phyloP scores from a whole-genome alignment of 164 flowering plant genomes.

The Chimonanthus salicifolius region DNA sequence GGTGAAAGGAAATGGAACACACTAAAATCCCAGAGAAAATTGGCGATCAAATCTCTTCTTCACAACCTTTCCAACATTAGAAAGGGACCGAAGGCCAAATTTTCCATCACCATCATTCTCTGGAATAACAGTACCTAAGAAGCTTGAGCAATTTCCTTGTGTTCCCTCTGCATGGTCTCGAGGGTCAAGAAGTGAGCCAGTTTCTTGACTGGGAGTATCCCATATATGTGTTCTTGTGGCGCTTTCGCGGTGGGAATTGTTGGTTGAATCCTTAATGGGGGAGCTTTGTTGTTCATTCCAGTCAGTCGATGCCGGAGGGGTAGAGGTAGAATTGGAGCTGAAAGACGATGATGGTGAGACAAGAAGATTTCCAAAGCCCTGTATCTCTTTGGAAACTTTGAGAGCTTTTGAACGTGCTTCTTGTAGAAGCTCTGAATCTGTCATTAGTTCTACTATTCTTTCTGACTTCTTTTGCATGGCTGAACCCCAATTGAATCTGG shows the following conservation, averaged over 20 bases:
- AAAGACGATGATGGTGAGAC: conserved; percentile 23
- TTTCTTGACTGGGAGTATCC: conserved; percentile 28
- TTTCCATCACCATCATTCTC: conserved; percentile 7
- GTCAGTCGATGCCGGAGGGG: conserved; percentile 21
- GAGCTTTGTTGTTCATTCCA: conserved; percentile 5
- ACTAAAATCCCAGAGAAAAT: conserved; percentile 18
- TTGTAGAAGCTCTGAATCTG: conserved; percentile 29
- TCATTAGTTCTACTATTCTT: conserved; percentile 27
- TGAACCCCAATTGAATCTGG: conserved; percentile 54
- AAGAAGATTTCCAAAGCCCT: conserved; percentile 47
- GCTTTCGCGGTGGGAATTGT: neutral
- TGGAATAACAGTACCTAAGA: conserved; percentile 1
- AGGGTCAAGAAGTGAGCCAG: conserved; percentile 26
- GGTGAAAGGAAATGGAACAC: neutral
- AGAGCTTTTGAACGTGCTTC: conserved; percentile 45
- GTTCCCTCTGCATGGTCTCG: conserved; percentile 15
- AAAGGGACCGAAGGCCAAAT: conserved; percentile 14
- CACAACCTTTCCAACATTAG: conserved; percentile 27
- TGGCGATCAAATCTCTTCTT: conserved; percentile 37
- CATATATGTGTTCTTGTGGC: conserved; percentile 19
- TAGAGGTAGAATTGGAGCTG: conserved; percentile 27
- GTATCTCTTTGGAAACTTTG: conserved; percentile 45
- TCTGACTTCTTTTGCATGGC: conserved; percentile 47
- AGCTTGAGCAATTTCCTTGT: neutral
- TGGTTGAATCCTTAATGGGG: neutral